A percentile compares a stretch with the other conserved stretches of the same genome.
Evolutionary conservation across 2,329 filamentous ascomycete species (phyloP).

Genomic region (Fusarium continuum): DNA sequence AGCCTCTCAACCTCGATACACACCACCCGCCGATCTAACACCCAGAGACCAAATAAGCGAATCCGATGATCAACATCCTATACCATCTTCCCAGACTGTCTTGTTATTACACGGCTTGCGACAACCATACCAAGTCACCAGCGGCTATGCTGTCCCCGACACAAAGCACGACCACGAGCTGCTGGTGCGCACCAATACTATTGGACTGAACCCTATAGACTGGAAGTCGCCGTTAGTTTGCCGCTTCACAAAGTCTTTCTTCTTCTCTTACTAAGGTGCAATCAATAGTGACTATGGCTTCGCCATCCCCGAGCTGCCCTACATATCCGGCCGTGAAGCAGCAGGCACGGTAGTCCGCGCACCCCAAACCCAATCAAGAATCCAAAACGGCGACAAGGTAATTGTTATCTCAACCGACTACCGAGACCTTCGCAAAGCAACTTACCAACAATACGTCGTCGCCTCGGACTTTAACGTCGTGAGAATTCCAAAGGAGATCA

Average conservation of each 20-base stretch:
- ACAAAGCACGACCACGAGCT: slow-evolving; percentile 57
- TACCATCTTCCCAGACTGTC: slow-evolving; percentile 53
- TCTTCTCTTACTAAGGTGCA: too few species aligned
- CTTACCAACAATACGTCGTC: slow-evolving; percentile 75
- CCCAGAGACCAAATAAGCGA: slow-evolving; percentile 10
- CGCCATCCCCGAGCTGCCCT: slow-evolving; percentile 72
- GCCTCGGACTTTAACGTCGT: slow-evolving; percentile 72
- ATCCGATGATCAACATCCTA: neutral
- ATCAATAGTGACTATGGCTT: slow-evolving; percentile 76
- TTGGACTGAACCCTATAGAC: slow-evolving; percentile 80
- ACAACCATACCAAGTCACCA: slow-evolving; percentile 59
- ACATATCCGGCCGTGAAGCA: slow-evolving; percentile 75
- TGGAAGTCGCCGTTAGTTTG: slow-evolving; percentile 75
- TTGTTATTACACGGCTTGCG: slow-evolving; percentile 60
- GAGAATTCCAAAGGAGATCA: slow-evolving; percentile 63
- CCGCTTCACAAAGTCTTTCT: rapidly evolving
- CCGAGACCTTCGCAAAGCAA: slow-evolving; percentile 74
- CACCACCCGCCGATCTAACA: neutral
- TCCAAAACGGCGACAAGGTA: slow-evolving; percentile 65
- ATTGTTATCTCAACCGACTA: slow-evolving; percentile 80
- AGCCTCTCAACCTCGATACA: slow-evolving; percentile 9
- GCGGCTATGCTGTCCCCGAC: slow-evolving; percentile 56
- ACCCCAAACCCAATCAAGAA: slow-evolving; percentile 52
- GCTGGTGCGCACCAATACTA: slow-evolving; percentile 69
- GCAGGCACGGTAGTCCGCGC: slow-evolving; percentile 68